Base-by-base conservation (phyloP, 345 rosid genomes). In the Dipteronia dyeriana region DNA sequence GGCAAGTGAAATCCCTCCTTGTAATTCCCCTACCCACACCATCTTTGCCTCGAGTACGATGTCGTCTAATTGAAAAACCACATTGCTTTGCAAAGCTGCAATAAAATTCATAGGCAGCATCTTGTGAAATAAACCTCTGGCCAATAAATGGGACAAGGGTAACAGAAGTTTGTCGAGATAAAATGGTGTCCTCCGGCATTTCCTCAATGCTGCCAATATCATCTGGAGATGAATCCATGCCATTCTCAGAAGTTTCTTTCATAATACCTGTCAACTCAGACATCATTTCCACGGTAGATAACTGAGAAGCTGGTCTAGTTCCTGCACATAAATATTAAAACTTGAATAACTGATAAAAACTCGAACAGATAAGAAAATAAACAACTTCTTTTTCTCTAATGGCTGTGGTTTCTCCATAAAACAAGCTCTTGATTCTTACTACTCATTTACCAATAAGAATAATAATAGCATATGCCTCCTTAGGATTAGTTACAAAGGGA, bases 21-120 rank as follows among this genome's bases (percentile, higher is more conserved):
- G 91, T 89, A 43, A 89, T 79, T 76, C 92, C 92, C 85, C 88
- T 76, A 72, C 92, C 89, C n/a, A 89, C 91, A 41, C 89, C 91
- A 83, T 86, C 92, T 78, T 87, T 89, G 69, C 92, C 90, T 64
- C 92, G 81, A 56, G 89, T 87, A 25, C 92, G 83, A 71, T 89
- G 92, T 43, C 88, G 87, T 64, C 92, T 84, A 68, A 89, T 87
- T 5, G 90, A 89, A 79, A 89, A 89, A 26, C 92, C 90, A 82
- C 85, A 86, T 80, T 89, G 92, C 82, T 86, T 89, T 67, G 87
- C 89, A 81, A 87, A 89, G 70, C 92, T 87, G 87, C 90, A 87
- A 78, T 89, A 87, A 63, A 89, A 89, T 75, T 89, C 92, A 26
- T 87, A 86, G 11, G 92, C 90, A 69, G 92, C 92, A 83, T 89